These are phyloP conservation scores for Phialophora verrucosa DNA, from an alignment of 2,329 filamentous ascomycete species.

Conservation along the genomic window DNA sequence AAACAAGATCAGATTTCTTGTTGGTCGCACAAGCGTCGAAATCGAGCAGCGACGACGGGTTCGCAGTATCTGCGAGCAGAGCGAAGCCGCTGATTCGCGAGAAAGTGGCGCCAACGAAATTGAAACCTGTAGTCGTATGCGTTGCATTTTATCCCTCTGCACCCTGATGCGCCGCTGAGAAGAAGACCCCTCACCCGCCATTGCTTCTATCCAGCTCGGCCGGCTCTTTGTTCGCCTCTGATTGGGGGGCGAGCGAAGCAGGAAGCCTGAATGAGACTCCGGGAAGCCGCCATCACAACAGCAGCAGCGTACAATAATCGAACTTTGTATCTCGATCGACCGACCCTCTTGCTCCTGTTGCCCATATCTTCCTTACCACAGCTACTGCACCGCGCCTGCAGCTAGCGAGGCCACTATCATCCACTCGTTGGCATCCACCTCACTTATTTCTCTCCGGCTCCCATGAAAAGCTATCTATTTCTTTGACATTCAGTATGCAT, in stretches of 20 bases:
- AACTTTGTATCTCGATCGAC: neutral
- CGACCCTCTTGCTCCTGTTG: neutral
- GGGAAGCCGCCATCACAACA: neutral
- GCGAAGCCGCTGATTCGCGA: neutral
- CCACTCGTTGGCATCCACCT: neutral
- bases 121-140: neutral
- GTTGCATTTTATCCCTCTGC: neutral
- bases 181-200: neutral
- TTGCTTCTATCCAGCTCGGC: neutral
- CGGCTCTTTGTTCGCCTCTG: neutral
- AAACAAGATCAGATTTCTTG: neutral
- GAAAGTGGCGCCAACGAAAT: neutral
- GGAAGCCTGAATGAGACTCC: slow-evolving; percentile 9
- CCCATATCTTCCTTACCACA: neutral
- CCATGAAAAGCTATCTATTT: neutral
- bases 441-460: neutral
- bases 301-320: neutral
- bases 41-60: neutral
- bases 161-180: too few relatives aligned
- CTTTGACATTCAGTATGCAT: neutral
- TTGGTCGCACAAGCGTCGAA: neutral
- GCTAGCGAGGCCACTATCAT: neutral
- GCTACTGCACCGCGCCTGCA: neutral
- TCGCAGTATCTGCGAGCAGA: neutral
- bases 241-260: neutral